Evolutionary conservation across 2,329 filamentous ascomycete genomes (phyloP).

Genomic region (Teratosphaeria viscida): DNA sequence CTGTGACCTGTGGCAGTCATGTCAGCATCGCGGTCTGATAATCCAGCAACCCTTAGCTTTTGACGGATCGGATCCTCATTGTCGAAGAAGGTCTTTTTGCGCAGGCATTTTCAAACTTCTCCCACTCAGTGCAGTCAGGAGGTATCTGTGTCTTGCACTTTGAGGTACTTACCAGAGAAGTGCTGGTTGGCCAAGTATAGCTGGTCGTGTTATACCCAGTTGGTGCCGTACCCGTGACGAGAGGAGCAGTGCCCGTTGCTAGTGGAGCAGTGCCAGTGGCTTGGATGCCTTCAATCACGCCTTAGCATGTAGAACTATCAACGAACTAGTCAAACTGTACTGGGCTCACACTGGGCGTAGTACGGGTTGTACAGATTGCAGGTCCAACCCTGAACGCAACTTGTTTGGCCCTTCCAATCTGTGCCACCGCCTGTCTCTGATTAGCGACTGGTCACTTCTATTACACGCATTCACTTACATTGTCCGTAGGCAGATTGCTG

Average conservation of each 20-base stretch:
- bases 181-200: neutral
- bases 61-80: neutral
- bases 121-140: neutral
- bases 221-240: neutral
- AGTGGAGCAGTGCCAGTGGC: neutral
- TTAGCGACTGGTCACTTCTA: neutral
- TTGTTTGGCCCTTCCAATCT: conserved; percentile 20
- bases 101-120: neutral
- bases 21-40: neutral
- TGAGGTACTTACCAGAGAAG: neutral
- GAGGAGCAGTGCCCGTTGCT: neutral
- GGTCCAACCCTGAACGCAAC: conserved; percentile 22
- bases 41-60: neutral
- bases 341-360: conserved; percentile 23
- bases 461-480: conserved; percentile 3
- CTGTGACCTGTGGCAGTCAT: neutral
- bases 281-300: neutral
- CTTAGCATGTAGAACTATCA: neutral
- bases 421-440: conserved; percentile 13
- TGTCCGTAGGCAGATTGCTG: conserved; percentile 12
- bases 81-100: neutral
- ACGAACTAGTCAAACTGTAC: neutral
- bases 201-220: neutral
- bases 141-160: neutral
- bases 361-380: conserved; percentile 19